phyloP scores from a whole-genome alignment of 306 rosid genomes.

The Pueraria montana region DNA sequence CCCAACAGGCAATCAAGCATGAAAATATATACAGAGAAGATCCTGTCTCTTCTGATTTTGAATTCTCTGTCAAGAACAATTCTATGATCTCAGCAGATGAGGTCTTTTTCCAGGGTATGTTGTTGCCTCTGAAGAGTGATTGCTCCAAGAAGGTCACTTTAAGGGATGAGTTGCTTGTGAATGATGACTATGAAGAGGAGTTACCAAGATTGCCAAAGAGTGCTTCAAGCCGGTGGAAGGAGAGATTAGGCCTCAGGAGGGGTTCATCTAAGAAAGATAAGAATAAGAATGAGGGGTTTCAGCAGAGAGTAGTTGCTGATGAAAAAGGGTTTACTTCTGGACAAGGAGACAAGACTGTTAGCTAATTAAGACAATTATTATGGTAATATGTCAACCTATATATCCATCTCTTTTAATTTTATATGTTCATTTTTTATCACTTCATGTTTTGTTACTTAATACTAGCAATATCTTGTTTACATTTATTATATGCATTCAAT shows the following conservation, averaged over 20 bases:
- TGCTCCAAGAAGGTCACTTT: constrained; percentile 69
- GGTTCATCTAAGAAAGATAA: constrained; percentile 65
- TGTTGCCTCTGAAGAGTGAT: constrained; percentile 76
- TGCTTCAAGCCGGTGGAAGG: constrained; percentile 73
- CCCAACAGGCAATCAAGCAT: constrained; percentile 67
- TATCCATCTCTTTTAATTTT: background rate
- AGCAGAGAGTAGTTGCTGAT: constrained; percentile 69
- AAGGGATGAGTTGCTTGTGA: constrained; percentile 75
- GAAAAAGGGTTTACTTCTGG: constrained; percentile 60
- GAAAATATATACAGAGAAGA: constrained; percentile 85
- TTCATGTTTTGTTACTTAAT: background rate
- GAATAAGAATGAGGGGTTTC: constrained; percentile 59
- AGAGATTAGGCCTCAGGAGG: constrained; percentile 73
- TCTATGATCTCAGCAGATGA: constrained; percentile 89
- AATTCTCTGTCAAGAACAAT: constrained; percentile 81
- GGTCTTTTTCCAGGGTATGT: constrained; percentile 75
- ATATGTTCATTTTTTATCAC: background rate
- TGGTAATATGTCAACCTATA: constrained; percentile 54
- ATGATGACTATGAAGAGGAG: constrained; percentile 54
- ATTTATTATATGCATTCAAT: constrained; percentile 4
- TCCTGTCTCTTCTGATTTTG: constrained; percentile 94
- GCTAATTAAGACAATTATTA: constrained; percentile 65
- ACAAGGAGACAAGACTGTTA: constrained; percentile 59
- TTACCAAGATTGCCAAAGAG: constrained; percentile 69
- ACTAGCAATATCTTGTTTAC: background rate